Evolutionary conservation across 2,329 filamentous ascomycete genomes (phyloP), one percentile per base, ranked within the genome.

Genomic region (Clathrospora elynae): DNA sequence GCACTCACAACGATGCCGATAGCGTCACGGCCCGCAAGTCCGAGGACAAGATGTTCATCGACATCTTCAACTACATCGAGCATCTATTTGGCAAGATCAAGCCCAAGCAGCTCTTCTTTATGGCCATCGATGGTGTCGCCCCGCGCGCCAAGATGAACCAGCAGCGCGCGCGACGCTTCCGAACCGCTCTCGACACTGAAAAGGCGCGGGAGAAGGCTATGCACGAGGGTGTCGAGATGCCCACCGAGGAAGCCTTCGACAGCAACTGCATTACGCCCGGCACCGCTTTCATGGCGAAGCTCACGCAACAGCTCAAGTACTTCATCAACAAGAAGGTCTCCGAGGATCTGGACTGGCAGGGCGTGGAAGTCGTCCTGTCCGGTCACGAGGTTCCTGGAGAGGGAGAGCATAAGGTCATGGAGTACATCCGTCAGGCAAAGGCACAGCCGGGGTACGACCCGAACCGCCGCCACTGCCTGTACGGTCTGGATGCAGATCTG

Each of bases 141-240:
- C 95, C 93, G 12, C 87, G 93, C 63, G 93, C 93, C 59, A 99
- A 99, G 79, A 99, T 99, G 93, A 99, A 99, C 72, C 93, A 99
- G 73, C 93, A 99, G 75, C 89, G 93, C 60, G 88, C 93, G 43
- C 86, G 93, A 64, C 87, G 93, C 68, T 99, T 99, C 72, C 84
- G 93, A 64, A 97, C 93, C 16, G 93, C 93, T 26, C 77, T 96
- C 35, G 95, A 99, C 66, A 88, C 83, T 42, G 93, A 99, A 71
- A 81, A 83, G 57, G 90, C 91, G 46, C 87, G 89, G 70, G 90
- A 97, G 46, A 96, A 95, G 80, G 95, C 93, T 31, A 84, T 97
- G 49, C 79, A 77, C 35, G 88, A 96, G 64, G 95, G 95, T 35
- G 78, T 91, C 49, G 88, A 96, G 73, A 85, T 99, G 78, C 93